Base-by-base conservation (phyloP, 2,329 filamentous ascomycete genomes). In the Bipolaris oryzae region DNA sequence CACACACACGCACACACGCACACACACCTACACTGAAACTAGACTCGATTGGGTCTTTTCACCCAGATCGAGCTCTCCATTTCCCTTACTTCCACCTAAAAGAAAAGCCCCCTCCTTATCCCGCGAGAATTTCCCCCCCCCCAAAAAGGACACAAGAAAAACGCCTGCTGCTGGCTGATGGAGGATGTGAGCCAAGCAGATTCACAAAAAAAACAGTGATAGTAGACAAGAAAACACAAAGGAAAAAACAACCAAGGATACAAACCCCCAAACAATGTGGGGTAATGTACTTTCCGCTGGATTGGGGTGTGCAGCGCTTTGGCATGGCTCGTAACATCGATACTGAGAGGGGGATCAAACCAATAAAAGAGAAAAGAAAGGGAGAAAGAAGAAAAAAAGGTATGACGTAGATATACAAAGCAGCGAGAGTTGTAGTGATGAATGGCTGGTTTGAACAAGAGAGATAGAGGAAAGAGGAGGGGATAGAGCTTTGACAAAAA, bases 271-370 rank as follows among this genome's bases (percentile, higher is more conserved):
- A 42, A 42, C 42, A 28, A 54, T 55, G 13, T 49, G 44, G 43
- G 48, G 39, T 44, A 39, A 44, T 44, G 48, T 44, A 44, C 34
- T 43, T 52, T 41, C 53, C 39, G 53, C 44, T 46, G 53, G 39
- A 57, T 41, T 50, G 54, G 53, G 25, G n/a, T n/a, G n/a, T 28
- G 25, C 50, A 42, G 54, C 54, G 54, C 44, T 53, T 53, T 57
- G 54, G n/a, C 55, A 55, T 61, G 41, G 53, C 52, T 61, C 59
- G 57, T 61, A 55, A 61, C 55, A 52, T 61, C 56, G 47, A 58
- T 58, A 53, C 41, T 43, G 45, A 54, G 53, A n/a, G n/a, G n/a
- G 34, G 35, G 35, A 16, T 38, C 7, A 38, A 16, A 38, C 7
- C 13, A 38, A 16, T 25, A 25, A 25, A 25, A n/a, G 23, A 23